A percentile compares a stretch with the other conserved stretches of the same genome.
Evolutionary conservation across 345 rosid genomes (phyloP).

Genomic region (Syzygium grande): DNA sequence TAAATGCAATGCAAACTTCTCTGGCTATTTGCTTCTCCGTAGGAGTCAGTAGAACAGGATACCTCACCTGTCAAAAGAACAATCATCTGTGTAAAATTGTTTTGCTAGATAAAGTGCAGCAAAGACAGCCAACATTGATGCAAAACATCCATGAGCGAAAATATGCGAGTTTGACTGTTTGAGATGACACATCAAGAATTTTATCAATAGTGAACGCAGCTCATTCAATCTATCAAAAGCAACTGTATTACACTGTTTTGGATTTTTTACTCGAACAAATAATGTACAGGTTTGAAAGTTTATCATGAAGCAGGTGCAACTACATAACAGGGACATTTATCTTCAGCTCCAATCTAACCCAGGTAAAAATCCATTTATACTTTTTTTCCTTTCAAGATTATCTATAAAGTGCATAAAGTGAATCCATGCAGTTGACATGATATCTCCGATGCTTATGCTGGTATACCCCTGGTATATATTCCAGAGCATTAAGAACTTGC

Average conservation of each 20-base stretch:
- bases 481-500: neutral
- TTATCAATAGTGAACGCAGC: neutral
- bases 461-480: neutral
- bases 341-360: neutral
- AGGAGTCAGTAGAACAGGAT: conserved; percentile 86
- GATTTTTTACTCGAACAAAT: neutral
- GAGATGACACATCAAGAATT: neutral
- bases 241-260: neutral
- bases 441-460: neutral
- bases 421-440: neutral
- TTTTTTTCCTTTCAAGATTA: neutral
- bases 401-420: neutral
- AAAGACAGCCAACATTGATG: neutral
- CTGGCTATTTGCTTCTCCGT: conserved; percentile 99
- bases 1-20: conserved; percentile 92
- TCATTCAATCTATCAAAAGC: neutral
- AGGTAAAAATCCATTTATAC: neutral
- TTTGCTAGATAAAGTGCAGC: neutral
- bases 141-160: neutral
- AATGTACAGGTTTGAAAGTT: neutral
- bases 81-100: neutral
- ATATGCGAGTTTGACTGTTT: neutral
- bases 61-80: conserved; percentile 55
- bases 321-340: neutral
- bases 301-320: neutral